Base-by-base conservation (phyloP, 306 rosid genomes). In the Lupinus albus region DNA sequence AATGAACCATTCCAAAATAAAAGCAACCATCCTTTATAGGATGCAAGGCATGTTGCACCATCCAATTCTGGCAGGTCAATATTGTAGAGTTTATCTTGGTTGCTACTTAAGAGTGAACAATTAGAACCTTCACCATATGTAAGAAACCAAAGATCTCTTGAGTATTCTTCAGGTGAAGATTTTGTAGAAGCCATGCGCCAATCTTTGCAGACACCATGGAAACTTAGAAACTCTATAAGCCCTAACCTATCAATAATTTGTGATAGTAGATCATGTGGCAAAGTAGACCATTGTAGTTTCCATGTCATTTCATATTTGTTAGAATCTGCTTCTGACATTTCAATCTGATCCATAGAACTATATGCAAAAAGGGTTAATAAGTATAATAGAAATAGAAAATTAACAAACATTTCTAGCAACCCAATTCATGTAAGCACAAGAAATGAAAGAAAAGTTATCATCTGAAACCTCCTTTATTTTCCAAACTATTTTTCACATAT, bases 11-110 rank as follows among this genome's bases (percentile, higher is more conserved):
- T 4, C 1, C 48, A 16, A 56, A 56, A 63, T 0, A 82, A 1
- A 8, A 83, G 78, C 38, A 79, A 57, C 86, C 86, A 79, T 32
- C 84, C 87, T 41, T 15, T 30, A 9, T 30, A 6, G 0, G 87
- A 79, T 16, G 82, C 78, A 15, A 79, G 79, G 78, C 84, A 79
- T 32, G 76, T 73, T 14, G 76, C 70, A 0, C 49, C 70, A 0
- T 52, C 62, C 2, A 83, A 41, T 33, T 76, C 59, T 0, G 67
- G 82, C 3, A 76, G 21, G 11, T 9, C 21, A n/a, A 65, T 13
- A 0, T 51, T 20, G 54, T 51, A 75, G 18, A 33, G 35, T 9
- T 14, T 7, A 2, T 64, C 48, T 13, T 3, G 1, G 17, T 21
- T 12, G 21, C 32, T 57, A 0, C 32, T 57, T 0, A 68, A 5